Base-by-base conservation (phyloP, 257 asterid genomes). In the Ilex aquifolium region DNA sequence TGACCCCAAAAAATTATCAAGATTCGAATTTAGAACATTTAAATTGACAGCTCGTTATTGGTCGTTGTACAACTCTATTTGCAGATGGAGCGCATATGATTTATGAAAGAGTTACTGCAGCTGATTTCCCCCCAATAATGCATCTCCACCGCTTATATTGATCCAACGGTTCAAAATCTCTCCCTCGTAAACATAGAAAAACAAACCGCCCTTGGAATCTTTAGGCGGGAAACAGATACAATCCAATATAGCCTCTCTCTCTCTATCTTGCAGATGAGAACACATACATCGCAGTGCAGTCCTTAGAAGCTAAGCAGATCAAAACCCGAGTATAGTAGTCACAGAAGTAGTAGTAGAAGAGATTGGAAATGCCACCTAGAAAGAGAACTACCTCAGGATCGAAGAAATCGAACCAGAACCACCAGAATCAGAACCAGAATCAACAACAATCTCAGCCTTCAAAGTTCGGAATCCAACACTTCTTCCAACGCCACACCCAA, bases 381-480 rank as follows among this genome's bases (percentile, higher is more conserved):
- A 92, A 89, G 83, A 82, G 77, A 72, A 50, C 77, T 57, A 79
- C 62, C 67, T 60, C 85, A 39, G 92, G 83, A 53, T 61, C 83
- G 56, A 89, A 87, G 95, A 92, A 89, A 72, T 60, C 86, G 27
- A 60, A 60, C 76, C 5, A 36, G 8, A 60, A 69, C 59, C 82
- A 70, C 56, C 68, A 70, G 21, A 71, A 44, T 49, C 74, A 70
- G 15, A 82, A 74, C 67, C 73, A 32, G 57, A 69, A 32, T 55
- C 77, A 80, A 0, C 78, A 70, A 75, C 85, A 79, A 64, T 79
- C 97, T 60, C 85, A 92, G 81, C 87, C 89, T 17, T 63, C 89
- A 62, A 88, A 88, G 57, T 91, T 85, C 31, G 96, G 95, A n/a
- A 92, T 92, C 67, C 95, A 89, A 60, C 98, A 92, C 69, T 89